These are phyloP conservation scores for Mikania micrantha DNA, from an alignment of 129 eudicot genomes.

Conservation along the genomic window DNA sequence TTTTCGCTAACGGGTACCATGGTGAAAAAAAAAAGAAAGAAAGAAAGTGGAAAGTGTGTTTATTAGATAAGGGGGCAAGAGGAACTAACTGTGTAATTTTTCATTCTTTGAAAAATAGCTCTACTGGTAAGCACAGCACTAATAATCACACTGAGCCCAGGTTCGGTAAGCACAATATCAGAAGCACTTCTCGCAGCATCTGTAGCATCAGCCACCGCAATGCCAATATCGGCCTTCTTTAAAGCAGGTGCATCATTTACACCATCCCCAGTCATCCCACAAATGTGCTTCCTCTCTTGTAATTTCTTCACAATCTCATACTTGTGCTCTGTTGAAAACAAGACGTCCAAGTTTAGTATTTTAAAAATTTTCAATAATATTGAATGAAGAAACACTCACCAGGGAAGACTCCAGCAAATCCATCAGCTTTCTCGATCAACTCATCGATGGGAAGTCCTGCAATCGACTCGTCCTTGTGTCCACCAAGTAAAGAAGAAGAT, in stretches of 20 bases:
- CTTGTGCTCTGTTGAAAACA: neutral
- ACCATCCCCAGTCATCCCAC: conserved; percentile 12
- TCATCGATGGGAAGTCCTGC: neutral
- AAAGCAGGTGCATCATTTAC: conserved; percentile 7
- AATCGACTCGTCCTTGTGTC: conserved; percentile 4
- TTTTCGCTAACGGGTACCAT: neutral
- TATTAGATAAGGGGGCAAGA: neutral
- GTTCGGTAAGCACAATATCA: conserved; percentile 2
- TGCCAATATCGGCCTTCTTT: conserved; percentile 2
- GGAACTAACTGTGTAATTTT: neutral
- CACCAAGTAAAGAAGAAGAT: conserved; percentile 2
- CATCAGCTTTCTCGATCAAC: conserved; percentile 27
- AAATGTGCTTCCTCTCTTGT: conserved; percentile 6
- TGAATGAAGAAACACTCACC: conserved; percentile 32
- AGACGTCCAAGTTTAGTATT: neutral
- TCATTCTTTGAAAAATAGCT: conserved; percentile 11
- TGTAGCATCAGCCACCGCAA: conserved; percentile 6
- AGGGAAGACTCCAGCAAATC: conserved; percentile 93
- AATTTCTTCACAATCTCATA: conserved; percentile 9
- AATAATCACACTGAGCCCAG: conserved; percentile 3
- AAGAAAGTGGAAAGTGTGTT: no score
- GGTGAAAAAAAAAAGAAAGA: neutral
- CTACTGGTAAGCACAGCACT: conserved; percentile 7
- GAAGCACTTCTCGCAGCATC: conserved; percentile 10
- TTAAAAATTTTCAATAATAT: neutral